Evolutionary conservation across 345 rosid genomes (phyloP), one percentile per base, ranked within the genome.

Genomic region (Ceriops zippeliana): DNA sequence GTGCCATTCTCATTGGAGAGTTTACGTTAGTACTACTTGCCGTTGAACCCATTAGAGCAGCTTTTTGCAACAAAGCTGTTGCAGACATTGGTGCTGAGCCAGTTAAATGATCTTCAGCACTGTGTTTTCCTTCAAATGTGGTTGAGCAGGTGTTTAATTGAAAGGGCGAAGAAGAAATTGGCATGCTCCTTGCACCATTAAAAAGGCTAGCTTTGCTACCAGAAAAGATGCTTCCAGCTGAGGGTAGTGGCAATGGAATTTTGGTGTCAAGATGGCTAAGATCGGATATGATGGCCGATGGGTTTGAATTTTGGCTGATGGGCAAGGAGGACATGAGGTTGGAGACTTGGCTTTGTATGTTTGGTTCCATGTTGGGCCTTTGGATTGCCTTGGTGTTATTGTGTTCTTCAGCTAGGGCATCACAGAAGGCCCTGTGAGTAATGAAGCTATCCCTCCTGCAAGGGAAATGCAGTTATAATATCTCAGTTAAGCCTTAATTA

Each of bases 371-470:
- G 34, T 60, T 67, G 52, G 72, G 5, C 27, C 62, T 80, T 70
- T 62, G 79, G 65, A 46, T 70, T 22, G 47, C 47, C 31, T 65
- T 76, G 30, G 49, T 42, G 19, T 13, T 42, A 11, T 17, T 56
- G 35, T 70, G 82, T 68, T 89, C 93, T 79, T 83, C 89, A 52
- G 84, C 71, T 73, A 86, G 78, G 63, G 89, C 90, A 75, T 86
- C 89, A 53, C 93, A 86, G 64, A 85, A 86, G 21, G 89, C 93
- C 67, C 91, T 80, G 65, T 89, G 91, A 20, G 88, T 86, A 10
- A 82, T 73, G 65, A 83, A 86, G 72, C 91, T 89, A 73, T 89
- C 93, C 63, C 86, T 85, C 72, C 93, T 88, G 81, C 81, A 79
- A 66, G 35, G 7, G 49, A 3, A 38, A 52, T 10, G 20, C 26